phyloP scores from a whole-genome alignment of 1,284 basidiomycete species.

The Ceratobasidium sp. region DNA sequence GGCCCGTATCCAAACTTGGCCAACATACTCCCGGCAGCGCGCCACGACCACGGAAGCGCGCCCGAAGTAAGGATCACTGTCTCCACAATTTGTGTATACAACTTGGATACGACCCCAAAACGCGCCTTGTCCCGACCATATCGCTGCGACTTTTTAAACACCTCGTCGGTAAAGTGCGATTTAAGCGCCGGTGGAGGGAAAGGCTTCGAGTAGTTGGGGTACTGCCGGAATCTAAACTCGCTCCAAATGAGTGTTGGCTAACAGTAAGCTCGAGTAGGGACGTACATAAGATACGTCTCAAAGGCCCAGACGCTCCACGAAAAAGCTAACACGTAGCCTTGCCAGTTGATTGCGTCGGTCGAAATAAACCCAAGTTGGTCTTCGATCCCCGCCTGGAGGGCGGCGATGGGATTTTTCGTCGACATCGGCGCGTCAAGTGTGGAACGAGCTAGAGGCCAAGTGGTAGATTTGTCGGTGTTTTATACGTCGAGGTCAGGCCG shows the following conservation, averaged over 20 bases:
- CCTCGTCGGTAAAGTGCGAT: constrained; percentile 72
- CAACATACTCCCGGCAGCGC: constrained; percentile 59
- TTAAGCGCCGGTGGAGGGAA: constrained; percentile 79
- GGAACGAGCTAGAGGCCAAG: neutral
- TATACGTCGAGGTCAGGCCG: neutral
- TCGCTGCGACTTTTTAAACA: constrained; percentile 86
- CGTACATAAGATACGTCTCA: constrained; percentile 82
- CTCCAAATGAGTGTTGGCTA: constrained; percentile 8
- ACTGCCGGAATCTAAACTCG: constrained; percentile 77
- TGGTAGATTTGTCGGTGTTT: neutral
- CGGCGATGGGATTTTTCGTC: constrained; percentile 34
- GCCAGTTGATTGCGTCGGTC: constrained; percentile 65
- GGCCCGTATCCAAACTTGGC: constrained; percentile 64
- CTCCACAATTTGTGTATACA: constrained; percentile 77
- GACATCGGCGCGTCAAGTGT: neutral
- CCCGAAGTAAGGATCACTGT: constrained; percentile 76
- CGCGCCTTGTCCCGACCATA: constrained; percentile 94
- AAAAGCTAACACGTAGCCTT: constrained; percentile 71
- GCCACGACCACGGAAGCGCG: constrained; percentile 84
- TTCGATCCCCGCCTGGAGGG: constrained; percentile 35
- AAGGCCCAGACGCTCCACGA: constrained; percentile 82
- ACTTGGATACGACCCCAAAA: constrained; percentile 74
- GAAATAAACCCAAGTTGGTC: constrained; percentile 39
- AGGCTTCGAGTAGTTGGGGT: constrained; percentile 78
- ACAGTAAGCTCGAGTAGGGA: constrained; percentile 41